These are phyloP conservation scores for Penicillium samsonianum DNA, from an alignment of 495 filamentous ascomycete species.

Conservation along the genomic window DNA sequence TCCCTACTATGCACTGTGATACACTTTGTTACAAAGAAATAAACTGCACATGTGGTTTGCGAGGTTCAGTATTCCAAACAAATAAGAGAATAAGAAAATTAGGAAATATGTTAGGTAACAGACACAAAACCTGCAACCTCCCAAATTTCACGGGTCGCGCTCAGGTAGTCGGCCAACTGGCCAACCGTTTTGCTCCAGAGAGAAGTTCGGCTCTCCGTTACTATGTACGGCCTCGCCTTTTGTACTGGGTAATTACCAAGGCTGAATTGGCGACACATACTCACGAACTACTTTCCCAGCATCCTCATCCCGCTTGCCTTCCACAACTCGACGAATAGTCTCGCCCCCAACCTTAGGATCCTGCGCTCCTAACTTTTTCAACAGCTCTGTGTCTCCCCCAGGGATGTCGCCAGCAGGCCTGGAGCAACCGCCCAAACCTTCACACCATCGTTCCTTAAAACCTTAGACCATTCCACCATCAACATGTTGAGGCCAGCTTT, in stretches of 20 bases:
- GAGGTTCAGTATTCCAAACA: too few species aligned
- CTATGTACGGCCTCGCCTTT: too few species aligned
- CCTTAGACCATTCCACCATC: conserved; percentile 35
- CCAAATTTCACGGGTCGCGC: too few species aligned
- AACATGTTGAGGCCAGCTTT: conserved; percentile 42
- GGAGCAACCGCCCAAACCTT: conserved; percentile 39
- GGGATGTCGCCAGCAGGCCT: conserved; percentile 36
- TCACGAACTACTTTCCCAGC: conserved; percentile 36
- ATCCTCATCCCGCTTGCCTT: conserved; percentile 39
- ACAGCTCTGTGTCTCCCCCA: conserved; percentile 25
- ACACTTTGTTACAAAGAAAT: too few species aligned
- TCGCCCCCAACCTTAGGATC: conserved; percentile 38
- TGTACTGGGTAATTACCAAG: background rate
- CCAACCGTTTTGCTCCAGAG: too few species aligned
- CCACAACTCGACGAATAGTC: conserved; percentile 34
- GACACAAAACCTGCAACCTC: too few species aligned
- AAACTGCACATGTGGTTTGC: too few species aligned
- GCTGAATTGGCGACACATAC: background rate
- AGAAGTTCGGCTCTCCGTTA: background rate
- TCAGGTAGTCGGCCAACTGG: too few species aligned
- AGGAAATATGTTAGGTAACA: too few species aligned
- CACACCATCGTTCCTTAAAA: conserved; percentile 39
- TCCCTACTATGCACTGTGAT: too few species aligned
- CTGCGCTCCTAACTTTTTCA: conserved; percentile 34
- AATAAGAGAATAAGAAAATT: too few species aligned